These are phyloP conservation scores for Babjeviella inositovora DNA, from an alignment of 805 yeast genomes.

Conservation along the genomic window DNA sequence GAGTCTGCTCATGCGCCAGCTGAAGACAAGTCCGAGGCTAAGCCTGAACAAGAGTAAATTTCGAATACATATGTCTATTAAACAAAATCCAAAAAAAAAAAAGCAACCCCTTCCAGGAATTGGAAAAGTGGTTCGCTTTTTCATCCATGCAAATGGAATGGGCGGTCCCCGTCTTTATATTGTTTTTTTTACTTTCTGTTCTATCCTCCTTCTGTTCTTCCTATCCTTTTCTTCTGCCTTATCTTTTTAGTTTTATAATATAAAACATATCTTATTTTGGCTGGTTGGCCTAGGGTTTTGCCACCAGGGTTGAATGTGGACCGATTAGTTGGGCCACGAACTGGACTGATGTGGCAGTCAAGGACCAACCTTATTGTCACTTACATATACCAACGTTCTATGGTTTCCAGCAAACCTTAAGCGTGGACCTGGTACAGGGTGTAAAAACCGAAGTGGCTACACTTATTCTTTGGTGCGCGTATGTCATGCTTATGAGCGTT, in stretches of 20 bases:
- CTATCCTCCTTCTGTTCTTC: constrained; percentile 2
- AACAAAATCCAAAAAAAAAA: constrained; percentile 1
- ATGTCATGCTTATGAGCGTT: too few species aligned
- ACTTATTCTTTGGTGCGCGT: too few species aligned
- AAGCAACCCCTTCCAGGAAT: not conserved
- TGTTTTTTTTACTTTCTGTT: constrained; percentile 1
- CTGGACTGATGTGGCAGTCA: too few species aligned
- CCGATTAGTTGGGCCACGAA: too few species aligned
- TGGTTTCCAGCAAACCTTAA: too few species aligned
- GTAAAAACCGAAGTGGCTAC: too few species aligned
- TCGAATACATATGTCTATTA: constrained; percentile 1
- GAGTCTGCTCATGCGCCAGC: constrained; percentile 19
- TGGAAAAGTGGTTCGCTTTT: constrained; percentile 5
- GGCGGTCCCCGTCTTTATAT: constrained; percentile 1
- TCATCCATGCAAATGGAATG: constrained; percentile 5
- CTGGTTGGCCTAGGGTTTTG: too few species aligned
- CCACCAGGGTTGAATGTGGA: too few species aligned
- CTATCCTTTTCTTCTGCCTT: constrained; percentile 1
- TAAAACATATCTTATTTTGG: too few species aligned
- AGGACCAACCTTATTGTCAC: too few species aligned
- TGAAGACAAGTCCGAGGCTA: constrained; percentile 9
- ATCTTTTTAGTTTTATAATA: constrained; percentile 3
- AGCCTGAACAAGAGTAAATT: constrained; percentile 15
- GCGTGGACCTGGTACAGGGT: too few species aligned
- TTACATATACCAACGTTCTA: too few species aligned